Evolutionary conservation across 148 eudicot genomes (phyloP).

Genomic region (Fagopyrum tataricum): DNA sequence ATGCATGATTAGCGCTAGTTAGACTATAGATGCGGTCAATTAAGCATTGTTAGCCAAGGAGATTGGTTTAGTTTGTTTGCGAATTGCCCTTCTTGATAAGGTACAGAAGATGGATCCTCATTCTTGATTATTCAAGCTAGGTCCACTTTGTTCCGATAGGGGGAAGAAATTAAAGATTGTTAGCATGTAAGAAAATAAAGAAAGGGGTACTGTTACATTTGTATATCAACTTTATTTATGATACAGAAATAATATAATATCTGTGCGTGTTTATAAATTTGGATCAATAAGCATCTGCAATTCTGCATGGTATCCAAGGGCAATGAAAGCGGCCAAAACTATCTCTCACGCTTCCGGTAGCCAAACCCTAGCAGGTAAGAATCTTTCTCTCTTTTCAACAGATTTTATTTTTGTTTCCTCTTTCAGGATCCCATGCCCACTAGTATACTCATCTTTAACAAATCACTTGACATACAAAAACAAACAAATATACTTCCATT

Average conservation of each 20-base stretch:
- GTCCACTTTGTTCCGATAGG: not conserved
- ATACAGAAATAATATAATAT: not conserved
- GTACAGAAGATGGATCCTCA: too few relatives aligned
- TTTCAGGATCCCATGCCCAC: conserved; percentile 8
- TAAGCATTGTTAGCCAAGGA: too few relatives aligned
- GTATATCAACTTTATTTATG: not conserved
- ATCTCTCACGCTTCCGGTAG: conserved; percentile 20
- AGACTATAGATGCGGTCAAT: too few relatives aligned
- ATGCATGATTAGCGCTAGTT: too few relatives aligned
- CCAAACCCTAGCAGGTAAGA: conserved; percentile 26
- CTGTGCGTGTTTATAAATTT: not conserved
- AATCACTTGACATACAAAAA: not conserved
- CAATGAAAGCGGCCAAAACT: conserved; percentile 8
- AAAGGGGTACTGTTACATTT: not conserved
- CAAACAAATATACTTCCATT: not conserved
- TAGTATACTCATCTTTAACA: not conserved
- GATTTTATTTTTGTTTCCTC: not conserved
- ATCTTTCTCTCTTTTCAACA: conserved; percentile 17
- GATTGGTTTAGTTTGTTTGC: too few relatives aligned
- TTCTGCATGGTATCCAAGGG: not conserved
- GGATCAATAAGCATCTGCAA: not conserved
- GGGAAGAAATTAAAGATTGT: not conserved
- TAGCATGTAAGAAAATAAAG: conserved; percentile 1
- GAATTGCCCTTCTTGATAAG: too few relatives aligned
- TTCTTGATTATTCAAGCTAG: too few relatives aligned